These are phyloP conservation scores for Fusarium sp. DNA, from an alignment of 2,329 filamentous ascomycete genomes.

Conservation along the genomic window DNA sequence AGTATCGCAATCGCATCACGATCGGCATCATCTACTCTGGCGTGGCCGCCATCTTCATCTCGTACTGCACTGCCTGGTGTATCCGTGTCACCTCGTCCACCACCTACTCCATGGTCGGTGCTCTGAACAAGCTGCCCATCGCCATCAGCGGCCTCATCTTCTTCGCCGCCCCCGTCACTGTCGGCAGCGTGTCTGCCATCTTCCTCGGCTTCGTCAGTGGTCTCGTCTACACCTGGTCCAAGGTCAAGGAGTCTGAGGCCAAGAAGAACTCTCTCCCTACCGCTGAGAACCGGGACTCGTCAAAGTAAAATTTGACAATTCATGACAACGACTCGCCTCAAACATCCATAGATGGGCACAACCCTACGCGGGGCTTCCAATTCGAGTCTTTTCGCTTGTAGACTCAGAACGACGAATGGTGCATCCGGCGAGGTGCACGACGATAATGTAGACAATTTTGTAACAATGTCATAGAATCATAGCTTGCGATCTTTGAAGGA, in stretches of 20 bases:
- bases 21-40: slow-evolving; percentile 94
- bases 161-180: slow-evolving; percentile 93
- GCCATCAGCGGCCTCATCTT: slow-evolving; percentile 93
- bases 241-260: slow-evolving; percentile 65
- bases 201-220: slow-evolving; percentile 91
- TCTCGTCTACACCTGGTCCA: slow-evolving; percentile 87
- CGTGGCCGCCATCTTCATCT: slow-evolving; percentile 94
- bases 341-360: not conserved
- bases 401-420: slow-evolving; percentile 21
- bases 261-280: slow-evolving; percentile 70
- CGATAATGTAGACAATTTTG: slow-evolving; percentile 40
- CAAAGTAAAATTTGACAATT: slow-evolving; percentile 23
- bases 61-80: slow-evolving; percentile 98
- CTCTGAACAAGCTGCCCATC: slow-evolving; percentile 97
- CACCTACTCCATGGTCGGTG: slow-evolving; percentile 98
- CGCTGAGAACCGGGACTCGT: slow-evolving; percentile 50
- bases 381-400: not conserved
- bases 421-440: slow-evolving; percentile 18
- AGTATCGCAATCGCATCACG: slow-evolving; percentile 81
- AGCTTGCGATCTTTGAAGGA: slow-evolving; percentile 24
- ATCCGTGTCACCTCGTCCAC: slow-evolving; percentile 97
- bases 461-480: slow-evolving; percentile 26
- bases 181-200: slow-evolving; percentile 95
- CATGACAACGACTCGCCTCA: not conserved
- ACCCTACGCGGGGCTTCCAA: not conserved